These are phyloP conservation scores for Mycena latifolia DNA, from an alignment of 768 basidiomycete species.

Conservation along the genomic window DNA sequence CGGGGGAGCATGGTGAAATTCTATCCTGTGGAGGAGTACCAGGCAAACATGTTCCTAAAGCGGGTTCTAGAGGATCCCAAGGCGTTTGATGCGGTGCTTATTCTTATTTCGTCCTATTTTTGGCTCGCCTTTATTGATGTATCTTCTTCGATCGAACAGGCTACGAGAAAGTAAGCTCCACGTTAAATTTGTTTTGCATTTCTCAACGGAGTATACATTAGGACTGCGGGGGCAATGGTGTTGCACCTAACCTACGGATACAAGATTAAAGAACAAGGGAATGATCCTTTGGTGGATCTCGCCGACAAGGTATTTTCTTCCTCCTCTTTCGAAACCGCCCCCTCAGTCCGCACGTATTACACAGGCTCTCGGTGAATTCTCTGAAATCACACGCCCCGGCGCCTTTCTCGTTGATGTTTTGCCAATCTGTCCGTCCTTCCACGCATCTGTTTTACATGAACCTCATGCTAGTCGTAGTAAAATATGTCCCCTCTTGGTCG, in stretches of 20 bases:
- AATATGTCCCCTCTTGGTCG: conserved; percentile 18
- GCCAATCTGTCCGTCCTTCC: conserved; percentile 54
- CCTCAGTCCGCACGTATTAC: background rate
- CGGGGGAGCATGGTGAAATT: conserved; percentile 51
- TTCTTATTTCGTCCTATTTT: conserved; percentile 31
- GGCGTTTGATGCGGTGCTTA: conserved; percentile 21
- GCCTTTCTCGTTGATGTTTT: conserved; percentile 63
- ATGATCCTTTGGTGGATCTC: conserved; percentile 55
- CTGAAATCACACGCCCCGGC: conserved; percentile 54
- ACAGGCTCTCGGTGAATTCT: conserved; percentile 52
- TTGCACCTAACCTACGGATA: conserved; percentile 60
- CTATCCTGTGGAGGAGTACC: conserved; percentile 52
- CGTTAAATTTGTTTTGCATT: conserved; percentile 1
- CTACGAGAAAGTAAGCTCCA: conserved; percentile 43
- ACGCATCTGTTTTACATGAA: too few relatives aligned
- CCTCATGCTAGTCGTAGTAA: too few relatives aligned
- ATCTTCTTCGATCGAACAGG: conserved; percentile 4
- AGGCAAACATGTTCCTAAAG: conserved; percentile 55
- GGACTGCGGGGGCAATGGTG: conserved; percentile 59
- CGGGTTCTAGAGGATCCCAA: conserved; percentile 50
- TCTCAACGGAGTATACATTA: conserved; percentile 17
- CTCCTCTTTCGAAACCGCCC: too few relatives aligned
- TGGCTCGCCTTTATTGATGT: background rate
- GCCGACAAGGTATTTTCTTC: conserved; percentile 45
- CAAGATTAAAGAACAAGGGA: conserved; percentile 47